A percentile compares a stretch with the other conserved stretches of the same genome.
Conservation (phyloP, 2,329 filamentous ascomycete species). For the Aspergillus cejpii region DNA sequence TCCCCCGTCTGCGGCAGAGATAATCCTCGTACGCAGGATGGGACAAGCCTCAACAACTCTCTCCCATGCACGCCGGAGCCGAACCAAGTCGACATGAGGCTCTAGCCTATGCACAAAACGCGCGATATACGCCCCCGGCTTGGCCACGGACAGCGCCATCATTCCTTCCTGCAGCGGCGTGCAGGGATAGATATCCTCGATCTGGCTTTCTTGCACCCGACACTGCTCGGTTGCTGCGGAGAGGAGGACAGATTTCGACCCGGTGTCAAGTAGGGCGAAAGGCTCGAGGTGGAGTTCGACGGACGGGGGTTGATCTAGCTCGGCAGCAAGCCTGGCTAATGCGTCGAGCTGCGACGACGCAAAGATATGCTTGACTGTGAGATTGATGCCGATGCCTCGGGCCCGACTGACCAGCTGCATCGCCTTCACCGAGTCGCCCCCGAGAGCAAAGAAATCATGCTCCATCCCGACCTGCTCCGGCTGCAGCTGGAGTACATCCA, state of each 20-base stretch:
- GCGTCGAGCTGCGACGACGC: conserved; percentile 27
- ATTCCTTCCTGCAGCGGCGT: conserved; percentile 12
- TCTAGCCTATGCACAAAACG: conserved; percentile 5
- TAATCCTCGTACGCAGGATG: conserved; percentile 37
- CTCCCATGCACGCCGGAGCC: conserved; percentile 34
- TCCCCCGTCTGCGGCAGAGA: conserved; percentile 6
- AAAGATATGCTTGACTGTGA: conserved; percentile 24
- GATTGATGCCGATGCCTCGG: conserved; percentile 2
- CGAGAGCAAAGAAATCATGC: conserved; percentile 20
- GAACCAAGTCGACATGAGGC: neutral
- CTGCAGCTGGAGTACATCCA: neutral
- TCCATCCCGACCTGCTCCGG: neutral
- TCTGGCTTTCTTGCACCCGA: conserved; percentile 1
- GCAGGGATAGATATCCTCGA: conserved; percentile 11
- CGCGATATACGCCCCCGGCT: conserved; percentile 2
- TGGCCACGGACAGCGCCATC: conserved; percentile 10
- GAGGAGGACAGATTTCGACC: neutral
- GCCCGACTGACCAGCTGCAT: conserved; percentile 8
- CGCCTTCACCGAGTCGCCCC: conserved; percentile 13
- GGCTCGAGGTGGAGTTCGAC: neutral
- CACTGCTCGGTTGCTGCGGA: conserved; percentile 9
- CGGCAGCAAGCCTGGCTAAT: conserved; percentile 15
- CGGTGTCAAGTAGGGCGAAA: neutral
- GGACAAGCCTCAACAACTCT: conserved; percentile 25
- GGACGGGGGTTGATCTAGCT: no score